Base-by-base conservation (phyloP, 176 grass and related monocot genomes). In the Pharus latifolius region DNA sequence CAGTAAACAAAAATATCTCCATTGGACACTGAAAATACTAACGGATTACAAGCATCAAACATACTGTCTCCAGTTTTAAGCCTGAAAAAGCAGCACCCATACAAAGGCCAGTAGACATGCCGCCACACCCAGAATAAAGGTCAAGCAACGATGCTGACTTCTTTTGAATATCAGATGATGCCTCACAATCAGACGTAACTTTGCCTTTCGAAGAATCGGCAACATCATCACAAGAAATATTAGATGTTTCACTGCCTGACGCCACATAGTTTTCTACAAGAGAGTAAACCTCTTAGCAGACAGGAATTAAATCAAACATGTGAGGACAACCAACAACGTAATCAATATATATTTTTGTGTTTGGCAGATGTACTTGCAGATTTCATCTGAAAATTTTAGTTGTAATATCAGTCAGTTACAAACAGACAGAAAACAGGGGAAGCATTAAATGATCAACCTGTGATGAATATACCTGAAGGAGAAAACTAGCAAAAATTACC, bases 121-220 rank as follows among this genome's bases (percentile, higher is more conserved):
- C 91, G 2, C 83, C 91, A 42, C 87, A 96, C 10, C 87, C 83
- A n/a, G 80, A 90, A 56, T 90, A 96, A 40, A 96, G 80, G 30
- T 96, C 87, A 22, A 96, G 44, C 33, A 96, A 65, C 2, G 67
- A 70, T 32, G 65, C 2, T 6, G 58, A 44, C 47, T 82, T 77
- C 8, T 48, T 76, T 50, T 72, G 72, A 28, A 6, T 55, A 38
- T 17, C 74, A 35, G 58, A 68, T 60, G 45, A 5, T 29, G 20
- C 13, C 7, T 33, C 66, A 31, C 20, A 32, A 18, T 80, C 43
- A 43, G 43, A 25, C 35, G 32, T 41, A 9, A 17, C 11, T 65
- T 83, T 77, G 18, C 30, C 47, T 35, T 65, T 74, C 11, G 42
- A 67, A 54, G 17, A 19, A 73, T 50, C 35, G 23, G 65, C 37